Conservation (phyloP, 1,284 basidiomycete species). For the Uromyces viciae-fabae region DNA sequence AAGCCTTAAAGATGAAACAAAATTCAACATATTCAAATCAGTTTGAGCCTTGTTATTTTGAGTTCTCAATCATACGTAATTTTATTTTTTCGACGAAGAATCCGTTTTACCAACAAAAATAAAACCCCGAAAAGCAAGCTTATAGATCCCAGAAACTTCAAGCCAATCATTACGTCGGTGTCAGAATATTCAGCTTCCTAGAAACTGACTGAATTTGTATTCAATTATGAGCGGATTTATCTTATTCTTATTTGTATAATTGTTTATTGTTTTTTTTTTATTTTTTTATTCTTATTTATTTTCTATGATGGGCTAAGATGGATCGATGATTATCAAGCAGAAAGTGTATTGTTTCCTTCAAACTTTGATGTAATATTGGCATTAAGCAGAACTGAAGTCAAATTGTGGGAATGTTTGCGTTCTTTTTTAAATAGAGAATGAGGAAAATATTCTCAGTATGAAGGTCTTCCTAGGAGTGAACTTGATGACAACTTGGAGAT, state of each 20-base stretch:
- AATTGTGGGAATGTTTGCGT: neutral
- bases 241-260: neutral
- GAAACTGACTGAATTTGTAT: neutral
- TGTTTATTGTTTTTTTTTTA: neutral
- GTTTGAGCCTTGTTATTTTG: neutral
- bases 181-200: neutral
- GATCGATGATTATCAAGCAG: too few species aligned
- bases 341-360: neutral
- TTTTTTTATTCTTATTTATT: neutral
- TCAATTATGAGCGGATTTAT: neutral
- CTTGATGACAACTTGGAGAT: neutral
- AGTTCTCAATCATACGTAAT: too few species aligned
- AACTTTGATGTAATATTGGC: neutral
- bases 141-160: conserved; percentile 27
- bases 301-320: neutral
- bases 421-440: neutral
- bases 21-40: neutral
- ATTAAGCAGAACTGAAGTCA: neutral
- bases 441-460: neutral
- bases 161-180: conserved; percentile 14
- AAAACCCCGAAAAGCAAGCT: conserved; percentile 12
- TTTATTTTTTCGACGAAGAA: neutral
- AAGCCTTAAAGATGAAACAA: conserved; percentile 7
- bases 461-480: neutral
- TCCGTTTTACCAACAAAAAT: neutral